These are phyloP conservation scores for Phytopythium montanum DNA, from an alignment of 352 stramenopile genomes.

Conservation along the genomic window DNA sequence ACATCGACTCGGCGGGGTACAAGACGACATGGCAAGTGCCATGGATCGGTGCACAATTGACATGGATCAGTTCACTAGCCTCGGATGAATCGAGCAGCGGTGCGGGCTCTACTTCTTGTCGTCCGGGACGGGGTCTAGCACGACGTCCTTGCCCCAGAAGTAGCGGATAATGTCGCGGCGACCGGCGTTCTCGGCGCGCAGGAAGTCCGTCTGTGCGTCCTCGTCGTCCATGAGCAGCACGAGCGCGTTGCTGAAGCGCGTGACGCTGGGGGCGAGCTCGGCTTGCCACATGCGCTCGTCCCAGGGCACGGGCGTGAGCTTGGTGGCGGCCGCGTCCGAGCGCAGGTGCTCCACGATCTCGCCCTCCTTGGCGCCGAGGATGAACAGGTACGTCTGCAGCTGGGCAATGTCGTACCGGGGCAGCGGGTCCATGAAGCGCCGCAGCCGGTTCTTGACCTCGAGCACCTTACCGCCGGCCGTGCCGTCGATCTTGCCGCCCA, in stretches of 20 bases:
- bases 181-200: constrained; percentile 32
- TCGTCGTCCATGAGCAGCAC: constrained; percentile 72
- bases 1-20: neutral
- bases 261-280: constrained; percentile 59
- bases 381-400: constrained; percentile 84
- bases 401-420: constrained; percentile 80
- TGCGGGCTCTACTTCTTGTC: no score
- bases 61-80: neutral
- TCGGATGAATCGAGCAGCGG: no score
- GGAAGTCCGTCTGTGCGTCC: constrained; percentile 44
- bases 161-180: constrained; percentile 74
- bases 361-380: constrained; percentile 55
- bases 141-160: constrained; percentile 49
- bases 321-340: constrained; percentile 46
- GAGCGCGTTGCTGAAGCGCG: constrained; percentile 67
- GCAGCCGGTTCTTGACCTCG: constrained; percentile 84
- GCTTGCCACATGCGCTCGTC: constrained; percentile 64
- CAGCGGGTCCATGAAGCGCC: constrained; percentile 62
- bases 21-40: neutral
- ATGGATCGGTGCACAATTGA: neutral
- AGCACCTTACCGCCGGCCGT: constrained; percentile 71
- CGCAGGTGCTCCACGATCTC: constrained; percentile 83
- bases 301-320: constrained; percentile 66
- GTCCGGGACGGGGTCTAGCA: neutral
- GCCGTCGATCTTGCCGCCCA: constrained; percentile 85